Evolutionary conservation across 2,329 filamentous ascomycete species (phyloP).

Genomic region (Blumeria hordei): DNA sequence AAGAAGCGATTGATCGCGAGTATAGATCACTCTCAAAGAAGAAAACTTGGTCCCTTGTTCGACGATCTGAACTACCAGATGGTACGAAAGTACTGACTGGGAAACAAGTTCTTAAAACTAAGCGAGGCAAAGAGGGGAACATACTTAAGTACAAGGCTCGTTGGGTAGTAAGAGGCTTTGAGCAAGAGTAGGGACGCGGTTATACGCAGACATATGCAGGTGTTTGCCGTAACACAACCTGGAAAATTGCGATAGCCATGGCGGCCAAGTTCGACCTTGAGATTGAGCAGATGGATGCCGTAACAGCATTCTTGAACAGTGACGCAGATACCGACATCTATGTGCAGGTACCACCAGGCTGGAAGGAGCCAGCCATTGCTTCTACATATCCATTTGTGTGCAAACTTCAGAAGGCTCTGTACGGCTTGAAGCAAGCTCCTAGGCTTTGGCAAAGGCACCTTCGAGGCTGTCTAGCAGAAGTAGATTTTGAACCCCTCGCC

Average conservation of each 20-base stretch:
- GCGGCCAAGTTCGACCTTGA: background rate
- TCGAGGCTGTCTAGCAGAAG: background rate
- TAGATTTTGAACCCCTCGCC: background rate
- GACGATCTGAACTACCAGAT: no score
- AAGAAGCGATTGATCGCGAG: no score
- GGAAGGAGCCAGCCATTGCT: background rate
- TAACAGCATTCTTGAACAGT: conserved; percentile 1
- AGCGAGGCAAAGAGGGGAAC: background rate
- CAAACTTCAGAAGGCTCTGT: background rate
- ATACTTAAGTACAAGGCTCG: background rate
- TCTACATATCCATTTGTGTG: background rate
- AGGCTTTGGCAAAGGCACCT: conserved; percentile 1
- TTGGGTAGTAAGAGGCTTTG: background rate
- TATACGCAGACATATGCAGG: background rate
- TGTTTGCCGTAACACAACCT: background rate
- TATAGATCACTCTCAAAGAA: no score
- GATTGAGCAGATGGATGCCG: conserved; percentile 1
- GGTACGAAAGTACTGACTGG: background rate
- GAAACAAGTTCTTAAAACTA: background rate
- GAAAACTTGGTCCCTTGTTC: no score
- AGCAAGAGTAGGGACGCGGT: background rate
- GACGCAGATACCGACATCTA: conserved; percentile 1
- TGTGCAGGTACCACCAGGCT: background rate
- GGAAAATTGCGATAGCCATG: background rate
- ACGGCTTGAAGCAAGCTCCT: background rate